Evolutionary conservation across 495 filamentous ascomycete genomes (phyloP), one percentile per base, ranked within the genome.

Genomic region (Aspergillus carlsbadensis): DNA sequence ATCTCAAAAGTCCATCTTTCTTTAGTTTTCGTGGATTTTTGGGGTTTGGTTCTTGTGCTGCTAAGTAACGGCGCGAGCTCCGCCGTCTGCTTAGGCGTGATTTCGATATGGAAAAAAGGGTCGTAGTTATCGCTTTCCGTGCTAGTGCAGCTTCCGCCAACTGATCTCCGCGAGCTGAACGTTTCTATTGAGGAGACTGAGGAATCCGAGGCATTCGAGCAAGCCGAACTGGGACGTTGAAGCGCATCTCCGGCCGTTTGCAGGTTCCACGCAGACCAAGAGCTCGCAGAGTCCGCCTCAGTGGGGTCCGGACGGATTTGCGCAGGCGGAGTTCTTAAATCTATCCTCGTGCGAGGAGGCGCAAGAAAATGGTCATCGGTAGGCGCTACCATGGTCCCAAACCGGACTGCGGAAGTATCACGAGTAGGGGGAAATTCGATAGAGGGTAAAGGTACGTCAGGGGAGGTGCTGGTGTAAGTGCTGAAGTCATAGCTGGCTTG

Each of bases 1-100:
- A 96, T 95, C 17, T 91, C 88, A 42, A 86, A 81, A 2, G 89
- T 95, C 92, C 92, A 98, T 26, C 70, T 61, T 11, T 71, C 73
- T 58, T 69, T 69, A 29, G 21, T 31, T 57, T 69, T 70, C 37
- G 26, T 37, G 14, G 11, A 52, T 37, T 53, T 58, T 52, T 35
- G 57, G 14, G 61, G 44, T 29, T 63, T 70, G n/a, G 66, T 59
- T 21, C 22, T 54, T 18, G 57, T 59, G 24, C 57, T 65, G 49
- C 68, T 66, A 5, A 64, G 62, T 36, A 71, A 50, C 10, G 72
- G 65, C 18, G 76, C 63, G 55, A 70, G 64, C 46, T 75, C 68
- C 18, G 63, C 48, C 14, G 65, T 58, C 6, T 62, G 67, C 67
- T 79, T 67, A 29, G 63, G 71, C 52, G 68, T 57, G 52, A 72